Base-by-base conservation (phyloP, 2,329 filamentous ascomycete species). In the Cercospora canescens region DNA sequence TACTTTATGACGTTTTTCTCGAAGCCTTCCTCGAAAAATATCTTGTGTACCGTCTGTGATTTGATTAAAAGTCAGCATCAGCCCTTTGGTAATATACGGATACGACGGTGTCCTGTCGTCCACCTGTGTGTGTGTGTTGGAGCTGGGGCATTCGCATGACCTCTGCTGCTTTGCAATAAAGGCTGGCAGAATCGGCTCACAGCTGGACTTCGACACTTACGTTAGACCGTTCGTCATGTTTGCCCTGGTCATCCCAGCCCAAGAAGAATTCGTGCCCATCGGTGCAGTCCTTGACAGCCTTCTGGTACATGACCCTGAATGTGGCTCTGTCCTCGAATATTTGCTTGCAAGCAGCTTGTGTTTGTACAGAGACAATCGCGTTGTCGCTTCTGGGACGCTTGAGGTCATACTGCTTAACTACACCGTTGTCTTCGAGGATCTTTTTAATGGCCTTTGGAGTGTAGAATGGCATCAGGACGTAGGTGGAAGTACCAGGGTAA, bases 391-490 rank as follows among this genome's bases (percentile, higher is more conserved):
- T 37, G 24, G 67, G 67, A 37, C 70, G 65, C 48, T 77, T 74
- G 6, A 81, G 67, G 62, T 85, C 83, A 67, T 85, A 86, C 64
- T 82, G 76, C 4, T 81, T 74, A 7, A 83, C 70, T 7, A 77
- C 80, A 11, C 79, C 79, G 64, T 85, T 85, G 50, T 76, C 78
- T 66, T 80, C 79, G 32, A 86, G 70, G 18, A 85, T 85, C 3
- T 76, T 80, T 58, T 78, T 78, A 2, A 78, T 79, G 41, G 83
- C 83, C 55, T 81, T 77, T 0, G 83, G 83, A 0, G 83, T 85
- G 67, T 85, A 85, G 74, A 85, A 84, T 48, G 84, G 80, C 52
- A 86, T 74, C 2, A 84, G 74, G 24, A 75, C 83, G 67, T 85
- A 83, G 7, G 80, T 67, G 5, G 81, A 84, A 2, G 83, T 85